Percentiles rank a stretch among this genome's conserved stretches.
These are phyloP conservation scores for Berberis vulgaris DNA, from an alignment of 164 flowering plant species.

Conservation along the genomic window DNA sequence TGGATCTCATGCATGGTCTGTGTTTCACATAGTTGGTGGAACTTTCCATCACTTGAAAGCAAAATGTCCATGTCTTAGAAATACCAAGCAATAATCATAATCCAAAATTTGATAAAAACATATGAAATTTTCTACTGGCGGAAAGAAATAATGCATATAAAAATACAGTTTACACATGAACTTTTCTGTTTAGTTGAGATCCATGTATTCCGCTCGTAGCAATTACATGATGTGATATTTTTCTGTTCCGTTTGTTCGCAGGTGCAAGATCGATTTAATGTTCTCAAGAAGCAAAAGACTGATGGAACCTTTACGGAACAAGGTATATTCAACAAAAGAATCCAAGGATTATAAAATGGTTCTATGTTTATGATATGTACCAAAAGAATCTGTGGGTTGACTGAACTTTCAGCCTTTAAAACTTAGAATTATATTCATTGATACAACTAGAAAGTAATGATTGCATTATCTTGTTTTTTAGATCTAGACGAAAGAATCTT, in stretches of 20 bases:
- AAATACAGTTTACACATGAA: not conserved
- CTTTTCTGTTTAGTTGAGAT: not conserved
- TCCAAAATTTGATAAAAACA: too few relatives aligned
- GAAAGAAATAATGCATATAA: too few relatives aligned
- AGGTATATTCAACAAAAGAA: constrained; percentile 35
- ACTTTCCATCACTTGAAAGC: too few relatives aligned
- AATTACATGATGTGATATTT: not conserved
- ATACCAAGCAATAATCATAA: too few relatives aligned
- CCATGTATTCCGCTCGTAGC: not conserved
- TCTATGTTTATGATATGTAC: not conserved
- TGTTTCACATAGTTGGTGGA: too few relatives aligned
- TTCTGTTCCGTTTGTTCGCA: constrained; percentile 15
- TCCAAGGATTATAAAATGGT: not conserved
- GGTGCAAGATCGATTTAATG: constrained; percentile 89
- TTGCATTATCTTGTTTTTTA: constrained; percentile 15
- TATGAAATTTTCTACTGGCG: too few relatives aligned
- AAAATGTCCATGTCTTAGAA: too few relatives aligned
- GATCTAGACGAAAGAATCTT: constrained; percentile 81
- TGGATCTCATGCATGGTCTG: too few relatives aligned
- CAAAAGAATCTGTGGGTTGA: not conserved
- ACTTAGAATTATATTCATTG: not conserved
- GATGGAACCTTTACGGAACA: constrained; percentile 73
- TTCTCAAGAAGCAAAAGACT: constrained; percentile 72
- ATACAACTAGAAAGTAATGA: not conserved
- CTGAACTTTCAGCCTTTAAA: not conserved